A percentile compares a stretch with the other conserved stretches of the same genome.
phyloP scores from a whole-genome alignment of 306 rosid species.

The Cicer cuneatum region DNA sequence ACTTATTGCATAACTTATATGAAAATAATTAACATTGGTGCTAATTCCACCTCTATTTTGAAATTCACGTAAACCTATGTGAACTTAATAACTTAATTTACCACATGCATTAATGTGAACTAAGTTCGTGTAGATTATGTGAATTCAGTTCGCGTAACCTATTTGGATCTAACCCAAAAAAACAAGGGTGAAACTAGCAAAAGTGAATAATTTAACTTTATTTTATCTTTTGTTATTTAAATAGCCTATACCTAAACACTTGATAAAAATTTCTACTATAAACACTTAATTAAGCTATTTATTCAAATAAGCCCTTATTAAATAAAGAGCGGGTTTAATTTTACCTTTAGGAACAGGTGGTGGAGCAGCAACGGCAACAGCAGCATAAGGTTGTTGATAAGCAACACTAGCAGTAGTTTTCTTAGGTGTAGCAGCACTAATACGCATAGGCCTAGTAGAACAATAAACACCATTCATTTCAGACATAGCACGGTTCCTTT shows the following conservation, averaged over 20 bases:
- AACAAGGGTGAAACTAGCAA: too few relatives aligned
- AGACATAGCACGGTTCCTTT: conserved; percentile 84
- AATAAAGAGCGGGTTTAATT: not conserved
- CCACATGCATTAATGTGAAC: too few relatives aligned
- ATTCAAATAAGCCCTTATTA: not conserved
- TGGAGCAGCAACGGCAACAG: conserved; percentile 34
- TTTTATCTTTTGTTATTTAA: not conserved
- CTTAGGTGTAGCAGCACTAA: conserved; percentile 91
- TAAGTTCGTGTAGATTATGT: too few relatives aligned
- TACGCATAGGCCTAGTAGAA: conserved; percentile 90
- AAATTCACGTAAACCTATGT: too few relatives aligned
- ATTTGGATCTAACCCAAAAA: too few relatives aligned
- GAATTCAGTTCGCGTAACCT: too few relatives aligned
- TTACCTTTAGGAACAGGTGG: conserved; percentile 60
- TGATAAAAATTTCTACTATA: not conserved
- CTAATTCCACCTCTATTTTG: too few relatives aligned
- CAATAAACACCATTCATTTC: conserved; percentile 97
- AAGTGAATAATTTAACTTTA: not conserved
- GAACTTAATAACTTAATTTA: too few relatives aligned
- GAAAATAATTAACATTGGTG: not conserved
- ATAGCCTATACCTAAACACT: not conserved
- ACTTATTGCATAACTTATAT: not conserved
- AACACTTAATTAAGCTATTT: not conserved
- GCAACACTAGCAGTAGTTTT: conserved; percentile 53
- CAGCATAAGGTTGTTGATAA: conserved; percentile 63